phyloP scores from a whole-genome alignment of 345 rosid species.

The Draba incana region DNA sequence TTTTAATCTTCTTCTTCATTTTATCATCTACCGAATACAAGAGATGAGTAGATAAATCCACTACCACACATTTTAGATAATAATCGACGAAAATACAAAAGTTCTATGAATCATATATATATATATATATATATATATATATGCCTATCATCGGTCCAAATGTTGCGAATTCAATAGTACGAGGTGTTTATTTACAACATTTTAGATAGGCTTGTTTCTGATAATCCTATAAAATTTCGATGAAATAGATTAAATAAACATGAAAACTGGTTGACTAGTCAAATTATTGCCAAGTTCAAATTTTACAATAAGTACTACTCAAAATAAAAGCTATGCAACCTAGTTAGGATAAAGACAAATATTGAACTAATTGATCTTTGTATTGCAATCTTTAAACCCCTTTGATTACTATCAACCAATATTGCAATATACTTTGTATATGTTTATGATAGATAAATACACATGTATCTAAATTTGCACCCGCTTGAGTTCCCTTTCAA shows the following conservation, averaged over 20 bases:
- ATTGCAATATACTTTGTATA: neutral
- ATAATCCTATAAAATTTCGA: conserved; percentile 7
- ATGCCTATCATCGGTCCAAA: conserved; percentile 18
- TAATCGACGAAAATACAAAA: neutral
- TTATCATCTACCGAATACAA: conserved; percentile 10
- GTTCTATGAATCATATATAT: neutral
- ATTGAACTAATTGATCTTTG: conserved; percentile 1
- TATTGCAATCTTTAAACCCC: conserved; percentile 3
- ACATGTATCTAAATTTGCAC: neutral
- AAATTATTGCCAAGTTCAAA: conserved; percentile 19
- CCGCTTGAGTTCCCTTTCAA: neutral
- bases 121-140: too few relatives aligned
- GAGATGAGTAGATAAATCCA: conserved; percentile 5
- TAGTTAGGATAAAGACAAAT: neutral
- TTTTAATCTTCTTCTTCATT: neutral
- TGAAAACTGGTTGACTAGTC: conserved; percentile 34
- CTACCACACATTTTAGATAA: neutral
- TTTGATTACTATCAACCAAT: neutral
- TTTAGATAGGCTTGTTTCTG: conserved; percentile 13
- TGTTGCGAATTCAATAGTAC: neutral
- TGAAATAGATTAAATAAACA: conserved; percentile 1
- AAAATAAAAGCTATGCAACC: conserved; percentile 30
- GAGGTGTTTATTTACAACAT: neutral
- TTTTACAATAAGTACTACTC: conserved; percentile 22
- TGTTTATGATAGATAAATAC: neutral